These are phyloP conservation scores for Kodamaea plutei DNA, from an alignment of 1,139 yeast genomes.

Conservation along the genomic window DNA sequence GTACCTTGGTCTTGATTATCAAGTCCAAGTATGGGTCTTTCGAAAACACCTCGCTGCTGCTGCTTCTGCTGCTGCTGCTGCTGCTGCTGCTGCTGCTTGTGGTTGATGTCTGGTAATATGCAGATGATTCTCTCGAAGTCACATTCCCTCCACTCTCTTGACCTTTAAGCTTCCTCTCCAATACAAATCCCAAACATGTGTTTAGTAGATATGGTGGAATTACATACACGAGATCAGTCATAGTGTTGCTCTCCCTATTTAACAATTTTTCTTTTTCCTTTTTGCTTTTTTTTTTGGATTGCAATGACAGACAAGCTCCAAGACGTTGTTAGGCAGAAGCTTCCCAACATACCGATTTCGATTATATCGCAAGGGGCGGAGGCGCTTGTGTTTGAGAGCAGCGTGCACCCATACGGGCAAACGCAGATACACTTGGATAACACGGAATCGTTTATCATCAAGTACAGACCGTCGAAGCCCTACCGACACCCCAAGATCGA, in stretches of 20 bases:
- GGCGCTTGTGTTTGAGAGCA: constrained; percentile 70
- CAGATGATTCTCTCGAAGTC: constrained; percentile 23
- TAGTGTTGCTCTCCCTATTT: constrained; percentile 11
- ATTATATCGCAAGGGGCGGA: constrained; percentile 94
- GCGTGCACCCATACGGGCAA: constrained; percentile 66
- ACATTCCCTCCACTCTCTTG: constrained; percentile 24
- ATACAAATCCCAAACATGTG: constrained; percentile 32
- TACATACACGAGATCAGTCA: constrained; percentile 23
- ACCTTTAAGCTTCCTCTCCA: too few species aligned
- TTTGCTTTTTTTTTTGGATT: too few species aligned
- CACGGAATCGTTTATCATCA: constrained; percentile 52
- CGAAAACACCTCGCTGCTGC: constrained; percentile 21
- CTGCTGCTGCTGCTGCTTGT: too few species aligned
- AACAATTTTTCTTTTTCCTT: too few species aligned
- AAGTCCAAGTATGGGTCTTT: constrained; percentile 29
- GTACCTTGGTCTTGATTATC: constrained; percentile 33
- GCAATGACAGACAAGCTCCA: constrained; percentile 9
- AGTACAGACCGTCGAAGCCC: constrained; percentile 83
- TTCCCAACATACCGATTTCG: constrained; percentile 46
- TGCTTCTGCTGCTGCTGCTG: too few species aligned
- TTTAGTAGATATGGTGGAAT: constrained; percentile 45
- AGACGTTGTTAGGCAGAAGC: constrained; percentile 15
- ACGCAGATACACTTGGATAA: constrained; percentile 18
- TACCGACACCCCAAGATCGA: constrained; percentile 88
- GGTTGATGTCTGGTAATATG: too few species aligned